phyloP scores from a whole-genome alignment of 768 basidiomycete species.

The Serendipita indica region DNA sequence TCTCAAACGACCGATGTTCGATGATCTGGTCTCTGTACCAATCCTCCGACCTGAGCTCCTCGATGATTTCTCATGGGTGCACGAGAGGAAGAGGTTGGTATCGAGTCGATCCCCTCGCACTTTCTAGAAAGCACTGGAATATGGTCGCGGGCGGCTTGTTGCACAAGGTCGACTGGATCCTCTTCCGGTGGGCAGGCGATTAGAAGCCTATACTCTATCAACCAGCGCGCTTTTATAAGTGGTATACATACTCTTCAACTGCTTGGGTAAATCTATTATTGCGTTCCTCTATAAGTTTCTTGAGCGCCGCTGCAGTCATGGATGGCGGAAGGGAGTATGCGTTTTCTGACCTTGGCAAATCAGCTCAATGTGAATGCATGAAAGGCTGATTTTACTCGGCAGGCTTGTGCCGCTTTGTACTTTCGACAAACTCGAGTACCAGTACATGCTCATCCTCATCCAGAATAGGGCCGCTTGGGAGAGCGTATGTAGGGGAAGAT shows the following conservation, averaged over 20 bases:
- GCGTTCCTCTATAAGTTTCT: conserved; percentile 55
- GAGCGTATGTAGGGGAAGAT: conserved; percentile 30
- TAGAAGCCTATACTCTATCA: conserved; percentile 34
- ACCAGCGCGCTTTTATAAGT: not conserved
- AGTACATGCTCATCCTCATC: conserved; percentile 36
- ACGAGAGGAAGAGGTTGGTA: conserved; percentile 36
- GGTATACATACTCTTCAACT: conserved; percentile 44
- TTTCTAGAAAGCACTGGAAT: conserved; percentile 41
- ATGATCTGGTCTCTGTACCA: conserved; percentile 65
- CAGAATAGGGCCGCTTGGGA: conserved; percentile 17
- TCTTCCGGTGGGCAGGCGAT: conserved; percentile 35
- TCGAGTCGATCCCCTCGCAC: conserved; percentile 12
- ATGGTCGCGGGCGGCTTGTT: conserved; percentile 52
- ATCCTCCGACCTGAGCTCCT: conserved; percentile 38
- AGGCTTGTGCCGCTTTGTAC: conserved; percentile 15
- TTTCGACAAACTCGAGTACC: conserved; percentile 37
- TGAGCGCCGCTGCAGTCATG: conserved; percentile 41
- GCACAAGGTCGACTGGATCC: conserved; percentile 48
- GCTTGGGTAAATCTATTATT: conserved; percentile 51
- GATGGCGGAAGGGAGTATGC: conserved; percentile 26
- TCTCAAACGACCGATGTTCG: conserved; percentile 37
- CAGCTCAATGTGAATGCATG: not conserved
- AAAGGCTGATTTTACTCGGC: conserved; percentile 13
- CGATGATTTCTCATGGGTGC: conserved; percentile 44
- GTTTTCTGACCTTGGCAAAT: conserved; percentile 14